Percentiles rank a stretch among this genome's conserved stretches.
phyloP scores from a whole-genome alignment of 345 rosid species.

The Boechera divaricarpa region DNA sequence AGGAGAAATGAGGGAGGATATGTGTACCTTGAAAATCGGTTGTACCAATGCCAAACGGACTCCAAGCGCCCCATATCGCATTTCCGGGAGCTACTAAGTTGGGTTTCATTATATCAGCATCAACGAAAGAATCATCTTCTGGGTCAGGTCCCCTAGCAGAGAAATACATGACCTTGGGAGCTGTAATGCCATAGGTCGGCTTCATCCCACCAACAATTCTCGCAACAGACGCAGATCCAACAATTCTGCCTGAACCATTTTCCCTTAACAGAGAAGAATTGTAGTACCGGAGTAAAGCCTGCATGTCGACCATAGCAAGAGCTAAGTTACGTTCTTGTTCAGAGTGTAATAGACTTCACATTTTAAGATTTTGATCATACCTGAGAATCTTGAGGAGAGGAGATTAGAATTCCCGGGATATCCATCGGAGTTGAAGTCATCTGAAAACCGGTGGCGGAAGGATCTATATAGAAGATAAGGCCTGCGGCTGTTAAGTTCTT shows the following conservation, averaged over 20 bases:
- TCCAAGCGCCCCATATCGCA: constrained; percentile 98
- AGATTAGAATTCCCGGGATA: constrained; percentile 85
- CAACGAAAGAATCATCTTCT: constrained; percentile 64
- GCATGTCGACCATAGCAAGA: constrained; percentile 36
- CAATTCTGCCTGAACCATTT: constrained; percentile 50
- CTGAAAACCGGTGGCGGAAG: constrained; percentile 87
- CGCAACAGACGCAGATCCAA: constrained; percentile 70
- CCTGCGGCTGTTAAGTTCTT: constrained; percentile 89
- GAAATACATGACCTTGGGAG: constrained; percentile 87
- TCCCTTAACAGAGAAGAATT: constrained; percentile 82
- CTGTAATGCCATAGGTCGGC: constrained; percentile 68
- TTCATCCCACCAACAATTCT: constrained; percentile 80
- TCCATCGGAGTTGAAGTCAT: constrained; percentile 85
- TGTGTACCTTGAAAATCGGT: constrained; percentile 77
- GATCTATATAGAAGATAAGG: constrained; percentile 87
- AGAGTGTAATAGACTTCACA: constrained; percentile 13
- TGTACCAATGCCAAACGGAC: constrained; percentile 84
- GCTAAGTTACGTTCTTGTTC: constrained; percentile 25
- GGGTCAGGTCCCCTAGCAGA: constrained; percentile 99
- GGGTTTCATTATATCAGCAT: constrained; percentile 92
- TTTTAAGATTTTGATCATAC: constrained; percentile 43
- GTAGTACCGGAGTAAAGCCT: constrained; percentile 84
- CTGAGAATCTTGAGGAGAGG: constrained; percentile 88
- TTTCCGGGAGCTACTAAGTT: constrained; percentile 92
- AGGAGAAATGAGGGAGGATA: constrained; percentile 17